Evolutionary conservation across 208 protist species (phyloP), one percentile per base, ranked within the genome.

Genomic region (Wallacemonas sp.): DNA sequence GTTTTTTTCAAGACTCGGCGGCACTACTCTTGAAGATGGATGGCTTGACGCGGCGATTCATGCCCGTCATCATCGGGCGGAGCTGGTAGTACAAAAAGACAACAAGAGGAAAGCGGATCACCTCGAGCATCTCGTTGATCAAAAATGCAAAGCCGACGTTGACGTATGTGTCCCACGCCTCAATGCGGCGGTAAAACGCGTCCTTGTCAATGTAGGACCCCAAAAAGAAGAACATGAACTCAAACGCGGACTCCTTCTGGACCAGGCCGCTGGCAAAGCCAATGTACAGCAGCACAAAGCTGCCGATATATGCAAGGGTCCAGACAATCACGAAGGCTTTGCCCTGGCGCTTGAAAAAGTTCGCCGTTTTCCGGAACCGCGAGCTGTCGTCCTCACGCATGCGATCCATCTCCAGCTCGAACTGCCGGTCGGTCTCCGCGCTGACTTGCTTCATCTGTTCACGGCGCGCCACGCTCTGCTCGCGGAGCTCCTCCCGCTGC

Each of bases 111-210:
- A 95, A 76, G 26, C 90, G 90, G 22, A 92, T 20, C 11, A 93
- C 32, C 77, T 95, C 86, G 1, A 93, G 50, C 63, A 87, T 77
- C 50, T 95, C 90, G 61, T 95, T 96, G 23, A 96, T 77, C 0
- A 96, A 79, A 77, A 96, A 93, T 2, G 87, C 90, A 82, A 93
- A 96, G n/a, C 87, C 90, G 45, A 96, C 76, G 69, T 96, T 86
- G 3, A 91, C 74, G 65, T 92, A 93, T 36, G 78, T 89, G 42
- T 89, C 90, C 82, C 82, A 96, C 42, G 85, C 81, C 76, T 89
- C 87, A 0, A 96, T 67, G 18, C 86, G 76, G 45, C 65, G 68
- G 48, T 89, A 93, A 62, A 96, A 93, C 67, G 63, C 57, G 18
- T 96, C 90, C 29, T 74, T 79, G 31, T 92, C 81, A 16, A 89